A percentile compares a stretch with the other conserved stretches of the same genome.
These are phyloP conservation scores for Solanum boliviense DNA, from an alignment of 257 asterid genomes.

Conservation along the genomic window DNA sequence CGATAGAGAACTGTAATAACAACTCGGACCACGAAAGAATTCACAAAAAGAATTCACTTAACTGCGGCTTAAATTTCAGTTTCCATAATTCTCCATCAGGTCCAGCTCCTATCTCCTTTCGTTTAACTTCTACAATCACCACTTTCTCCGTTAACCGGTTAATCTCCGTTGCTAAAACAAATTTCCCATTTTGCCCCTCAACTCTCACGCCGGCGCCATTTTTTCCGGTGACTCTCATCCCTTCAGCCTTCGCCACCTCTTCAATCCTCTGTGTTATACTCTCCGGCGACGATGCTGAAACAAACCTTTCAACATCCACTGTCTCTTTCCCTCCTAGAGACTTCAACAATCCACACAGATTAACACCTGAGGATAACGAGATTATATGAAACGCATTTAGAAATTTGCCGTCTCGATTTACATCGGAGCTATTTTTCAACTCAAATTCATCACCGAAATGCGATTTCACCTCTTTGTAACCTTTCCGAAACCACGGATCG, in stretches of 20 bases:
- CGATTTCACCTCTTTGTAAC: conserved; percentile 18
- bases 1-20: background rate
- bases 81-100: conserved; percentile 38
- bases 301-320: conserved; percentile 17
- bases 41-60: conserved; percentile 21
- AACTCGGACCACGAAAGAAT: background rate
- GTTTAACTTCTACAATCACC: conserved; percentile 48
- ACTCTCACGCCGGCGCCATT: conserved; percentile 17
- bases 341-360: conserved; percentile 35
- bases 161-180: conserved; percentile 22
- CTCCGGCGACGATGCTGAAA: conserved; percentile 23
- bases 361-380: conserved; percentile 36
- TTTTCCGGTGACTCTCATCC: conserved; percentile 20
- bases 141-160: conserved; percentile 54
- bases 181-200: conserved; percentile 38
- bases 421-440: conserved; percentile 10
- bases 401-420: conserved; percentile 1
- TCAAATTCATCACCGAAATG: conserved; percentile 28
- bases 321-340: background rate
- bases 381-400: conserved; percentile 43
- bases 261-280: conserved; percentile 21
- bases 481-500: conserved; percentile 7
- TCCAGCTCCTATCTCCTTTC: conserved; percentile 11
- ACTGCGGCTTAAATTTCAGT: conserved; percentile 27
- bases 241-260: conserved; percentile 27